Conservation (phyloP, 805 yeast species). For the Saccharomyces mikatae region DNA sequence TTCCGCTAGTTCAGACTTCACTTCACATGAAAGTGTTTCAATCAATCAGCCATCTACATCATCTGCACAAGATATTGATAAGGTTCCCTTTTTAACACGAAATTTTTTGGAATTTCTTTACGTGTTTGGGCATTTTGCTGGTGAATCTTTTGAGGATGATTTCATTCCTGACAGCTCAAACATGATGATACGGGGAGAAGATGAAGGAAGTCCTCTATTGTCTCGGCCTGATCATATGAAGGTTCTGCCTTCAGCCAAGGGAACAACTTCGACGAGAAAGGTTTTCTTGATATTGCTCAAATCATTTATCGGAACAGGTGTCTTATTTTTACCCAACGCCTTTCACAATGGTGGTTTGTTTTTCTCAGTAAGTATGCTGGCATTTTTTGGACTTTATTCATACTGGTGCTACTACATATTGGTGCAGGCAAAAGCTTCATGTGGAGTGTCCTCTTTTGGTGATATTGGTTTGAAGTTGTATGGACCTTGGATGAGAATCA, state of each 20-base stretch:
- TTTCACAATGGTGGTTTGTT: conserved; percentile 65
- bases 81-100: conserved; percentile 48
- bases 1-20: not conserved
- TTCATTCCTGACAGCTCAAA: conserved; percentile 33
- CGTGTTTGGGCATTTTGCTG: conserved; percentile 80
- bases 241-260: conserved; percentile 33
- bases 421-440: conserved; percentile 47
- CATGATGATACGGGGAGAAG: conserved; percentile 3
- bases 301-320: conserved; percentile 74
- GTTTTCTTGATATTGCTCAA: conserved; percentile 65
- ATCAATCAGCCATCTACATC: not conserved
- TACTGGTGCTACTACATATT: conserved; percentile 71
- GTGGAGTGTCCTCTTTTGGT: conserved; percentile 68
- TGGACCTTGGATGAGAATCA: conserved; percentile 56
- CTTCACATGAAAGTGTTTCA: not conserved
- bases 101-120: conserved; percentile 72
- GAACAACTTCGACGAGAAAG: conserved; percentile 65
- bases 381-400: conserved; percentile 60
- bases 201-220: conserved; percentile 26
- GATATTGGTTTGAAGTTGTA: conserved; percentile 61
- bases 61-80: conserved; percentile 9
- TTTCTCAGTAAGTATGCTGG: conserved; percentile 45
- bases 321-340: conserved; percentile 60
- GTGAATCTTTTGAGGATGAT: conserved; percentile 71
- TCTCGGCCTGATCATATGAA: conserved; percentile 9